Conservation (phyloP, 2,329 filamentous ascomycete genomes). For the Colletotrichum sp. region DNA sequence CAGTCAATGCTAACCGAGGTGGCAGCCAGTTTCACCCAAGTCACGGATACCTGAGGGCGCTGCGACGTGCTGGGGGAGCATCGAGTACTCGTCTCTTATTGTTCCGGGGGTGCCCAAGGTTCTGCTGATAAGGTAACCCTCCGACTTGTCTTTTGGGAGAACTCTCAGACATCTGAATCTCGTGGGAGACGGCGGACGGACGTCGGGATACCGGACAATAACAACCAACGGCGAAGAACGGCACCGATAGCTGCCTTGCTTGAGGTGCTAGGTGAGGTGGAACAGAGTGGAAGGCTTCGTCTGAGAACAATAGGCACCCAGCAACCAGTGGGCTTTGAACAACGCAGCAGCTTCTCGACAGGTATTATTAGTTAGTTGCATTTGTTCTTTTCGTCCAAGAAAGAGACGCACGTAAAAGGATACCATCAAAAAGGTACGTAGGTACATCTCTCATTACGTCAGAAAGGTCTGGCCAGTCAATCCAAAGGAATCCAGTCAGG, state of each 20-base stretch:
- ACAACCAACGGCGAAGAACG: not conserved
- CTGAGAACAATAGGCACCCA: not conserved
- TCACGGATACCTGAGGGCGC: not conserved
- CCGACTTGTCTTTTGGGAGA: not conserved
- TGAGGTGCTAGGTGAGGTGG: not conserved
- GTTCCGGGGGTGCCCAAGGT: not conserved
- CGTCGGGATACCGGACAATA: not conserved
- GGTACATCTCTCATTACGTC: constrained; percentile 9
- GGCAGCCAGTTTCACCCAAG: constrained; percentile 11
- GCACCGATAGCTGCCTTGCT: not conserved
- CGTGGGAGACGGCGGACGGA: not conserved
- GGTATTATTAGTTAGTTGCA: not conserved
- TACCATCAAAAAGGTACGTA: not conserved
- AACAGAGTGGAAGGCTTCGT: not conserved
- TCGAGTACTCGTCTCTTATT: not conserved
- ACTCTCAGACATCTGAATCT: not conserved
- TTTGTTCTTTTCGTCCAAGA: not conserved
- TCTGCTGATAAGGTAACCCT: not conserved
- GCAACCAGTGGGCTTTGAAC: not conserved
- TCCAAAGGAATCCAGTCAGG: not conserved
- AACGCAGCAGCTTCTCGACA: not conserved
- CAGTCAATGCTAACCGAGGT: not conserved
- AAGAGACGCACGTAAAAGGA: not conserved
- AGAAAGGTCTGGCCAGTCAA: not conserved
- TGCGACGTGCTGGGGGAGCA: not conserved